Conservation (phyloP, 1,284 basidiomycete species). For the Pyrrhoderma lamaoense region DNA sequence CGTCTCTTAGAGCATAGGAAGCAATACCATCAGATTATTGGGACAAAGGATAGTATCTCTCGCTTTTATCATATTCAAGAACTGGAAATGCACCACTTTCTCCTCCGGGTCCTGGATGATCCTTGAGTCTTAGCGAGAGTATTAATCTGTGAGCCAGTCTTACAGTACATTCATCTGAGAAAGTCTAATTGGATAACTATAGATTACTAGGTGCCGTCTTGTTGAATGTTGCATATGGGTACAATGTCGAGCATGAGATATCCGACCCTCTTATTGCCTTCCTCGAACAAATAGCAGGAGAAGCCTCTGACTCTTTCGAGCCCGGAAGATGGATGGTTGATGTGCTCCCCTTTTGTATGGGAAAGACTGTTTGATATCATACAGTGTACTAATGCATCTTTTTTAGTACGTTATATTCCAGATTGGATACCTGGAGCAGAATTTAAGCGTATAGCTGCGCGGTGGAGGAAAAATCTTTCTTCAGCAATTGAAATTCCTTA, state of each 20-base stretch:
- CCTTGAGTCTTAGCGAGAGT: slow-evolving; percentile 4
- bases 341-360: slow-evolving; percentile 27
- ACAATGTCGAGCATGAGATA: slow-evolving; percentile 22
- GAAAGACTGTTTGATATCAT: not conserved
- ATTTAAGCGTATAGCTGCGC: not conserved
- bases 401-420: not conserved
- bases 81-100: slow-evolving; percentile 12
- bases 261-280: slow-evolving; percentile 23
- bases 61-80: slow-evolving; percentile 13
- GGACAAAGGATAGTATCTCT: not conserved
- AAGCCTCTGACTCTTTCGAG: slow-evolving; percentile 17
- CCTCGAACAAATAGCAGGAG: slow-evolving; percentile 21
- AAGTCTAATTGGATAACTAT: not conserved
- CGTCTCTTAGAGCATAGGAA: slow-evolving; percentile 7
- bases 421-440: slow-evolving; percentile 11
- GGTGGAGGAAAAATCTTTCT: slow-evolving; percentile 12
- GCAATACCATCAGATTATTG: slow-evolving; percentile 5
- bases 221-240: slow-evolving; percentile 29
- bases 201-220: slow-evolving; percentile 28
- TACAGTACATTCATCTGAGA: not conserved
- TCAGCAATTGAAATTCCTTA: slow-evolving; percentile 12
- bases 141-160: slow-evolving; percentile 6
- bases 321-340: slow-evolving; percentile 30
- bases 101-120: slow-evolving; percentile 7
- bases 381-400: not conserved